A percentile compares a stretch with the other conserved stretches of the same genome.
Conservation (phyloP, 768 basidiomycete genomes). For the Tephrocybe sp. region DNA sequence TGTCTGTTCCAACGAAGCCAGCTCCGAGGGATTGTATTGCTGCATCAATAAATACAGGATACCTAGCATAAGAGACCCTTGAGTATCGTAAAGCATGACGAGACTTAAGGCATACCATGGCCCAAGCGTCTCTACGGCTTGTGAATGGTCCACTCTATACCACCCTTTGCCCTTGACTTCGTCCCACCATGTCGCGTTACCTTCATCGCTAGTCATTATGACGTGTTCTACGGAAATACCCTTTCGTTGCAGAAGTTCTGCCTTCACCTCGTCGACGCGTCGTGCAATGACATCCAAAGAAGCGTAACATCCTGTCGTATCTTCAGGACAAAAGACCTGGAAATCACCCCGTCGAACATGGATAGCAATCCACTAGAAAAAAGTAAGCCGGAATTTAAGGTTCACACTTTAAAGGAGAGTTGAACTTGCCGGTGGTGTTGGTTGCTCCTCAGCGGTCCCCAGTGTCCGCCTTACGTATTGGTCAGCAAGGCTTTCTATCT, state of each 20-base stretch:
- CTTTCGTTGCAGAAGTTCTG: conserved; percentile 41
- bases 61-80: conserved; percentile 37
- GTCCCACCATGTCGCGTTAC: conserved; percentile 56
- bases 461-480: conserved; percentile 44
- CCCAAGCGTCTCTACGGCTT: conserved; percentile 44
- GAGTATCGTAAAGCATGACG: neutral
- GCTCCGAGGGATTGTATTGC: conserved; percentile 63
- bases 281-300: conserved; percentile 49
- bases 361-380: conserved; percentile 49
- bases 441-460: conserved; percentile 29
- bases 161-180: conserved; percentile 48
- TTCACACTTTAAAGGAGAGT: neutral
- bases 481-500: conserved; percentile 38
- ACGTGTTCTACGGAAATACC: conserved; percentile 49
- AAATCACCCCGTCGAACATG: conserved; percentile 61
- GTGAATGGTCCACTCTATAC: conserved; percentile 47
- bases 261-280: conserved; percentile 53
- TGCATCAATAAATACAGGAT: conserved; percentile 71
- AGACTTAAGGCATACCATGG: conserved; percentile 37
- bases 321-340: conserved; percentile 38
- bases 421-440: conserved; percentile 45
- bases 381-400: neutral
- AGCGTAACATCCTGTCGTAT: conserved; percentile 49
- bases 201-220: conserved; percentile 65
- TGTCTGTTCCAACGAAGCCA: conserved; percentile 71